phyloP scores from a whole-genome alignment of 345 rosid genomes.

The Boechera retrofracta region DNA sequence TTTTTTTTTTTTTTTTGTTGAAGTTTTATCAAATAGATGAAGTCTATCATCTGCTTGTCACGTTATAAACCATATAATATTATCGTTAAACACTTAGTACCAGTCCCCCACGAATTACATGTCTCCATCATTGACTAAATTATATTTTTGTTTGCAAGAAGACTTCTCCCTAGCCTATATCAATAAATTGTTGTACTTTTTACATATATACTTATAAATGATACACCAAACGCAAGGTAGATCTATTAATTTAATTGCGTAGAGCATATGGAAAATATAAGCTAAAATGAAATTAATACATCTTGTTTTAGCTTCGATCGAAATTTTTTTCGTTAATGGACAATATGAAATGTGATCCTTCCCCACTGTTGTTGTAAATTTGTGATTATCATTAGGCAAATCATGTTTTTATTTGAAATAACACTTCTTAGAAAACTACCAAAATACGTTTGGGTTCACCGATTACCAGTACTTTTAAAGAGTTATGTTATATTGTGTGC shows the following conservation, averaged over 20 bases:
- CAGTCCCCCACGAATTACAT: constrained; percentile 45
- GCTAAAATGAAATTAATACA: neutral
- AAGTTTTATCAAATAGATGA: constrained; percentile 4
- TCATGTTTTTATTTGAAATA: neutral
- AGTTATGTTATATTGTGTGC: neutral
- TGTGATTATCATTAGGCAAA: too few species aligned
- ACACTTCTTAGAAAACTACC: neutral
- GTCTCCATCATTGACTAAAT: constrained; percentile 28
- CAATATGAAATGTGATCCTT: too few species aligned
- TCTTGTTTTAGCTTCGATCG: too few species aligned
- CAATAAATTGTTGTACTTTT: neutral
- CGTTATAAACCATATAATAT: constrained; percentile 36
- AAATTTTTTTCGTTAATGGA: too few species aligned
- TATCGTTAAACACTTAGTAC: constrained; percentile 35
- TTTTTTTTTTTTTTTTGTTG: constrained; percentile 4
- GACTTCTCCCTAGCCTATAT: neutral
- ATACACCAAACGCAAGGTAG: constrained; percentile 2
- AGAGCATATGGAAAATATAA: neutral
- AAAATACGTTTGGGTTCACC: neutral
- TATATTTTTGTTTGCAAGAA: neutral
- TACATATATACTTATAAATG: neutral
- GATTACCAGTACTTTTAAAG: neutral
- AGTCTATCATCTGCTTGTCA: constrained; percentile 39
- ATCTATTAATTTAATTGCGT: neutral
- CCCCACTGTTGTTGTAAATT: too few species aligned